Evolutionary conservation across 495 filamentous ascomycete species (phyloP), one percentile per base, ranked within the genome.

Genomic region (Penicillium canariense): DNA sequence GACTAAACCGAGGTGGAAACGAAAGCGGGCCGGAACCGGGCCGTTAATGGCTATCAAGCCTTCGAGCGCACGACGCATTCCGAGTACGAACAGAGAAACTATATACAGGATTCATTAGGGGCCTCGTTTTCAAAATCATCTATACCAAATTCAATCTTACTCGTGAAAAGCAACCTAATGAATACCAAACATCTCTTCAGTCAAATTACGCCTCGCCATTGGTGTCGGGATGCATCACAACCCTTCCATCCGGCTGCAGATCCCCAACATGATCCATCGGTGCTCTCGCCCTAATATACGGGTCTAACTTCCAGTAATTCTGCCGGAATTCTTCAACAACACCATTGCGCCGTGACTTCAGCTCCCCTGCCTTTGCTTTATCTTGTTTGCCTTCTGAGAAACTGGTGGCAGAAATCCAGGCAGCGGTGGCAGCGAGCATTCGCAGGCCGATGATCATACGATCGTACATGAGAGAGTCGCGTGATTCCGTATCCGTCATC

Each of bases 291-390:
- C 86, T 67, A 23, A 87, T 31, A 67, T 87, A 86, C 0, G 81
- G 83, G 57, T 88, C 85, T 9, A 87, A 52, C 1, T 63, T 73
- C 89, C 90, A 94, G 62, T 94, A 93, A 57, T 87, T 87, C 32
- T 75, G 73, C 32, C 76, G 30, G 26, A 65, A 68, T 5, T 63
- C 54, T 14, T 62, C 56, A 31, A 68, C 56, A 4, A 95, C 64
- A 34, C 70, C 71, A 20, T 84, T 79, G 42, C 77, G 74, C 8
- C 81, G 77, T 11, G 63, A 72, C 9, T 72, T 69, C 44, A 89
- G 81, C 42, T 78, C 77, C 5, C 44, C 56, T 5, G 52, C 38
- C 20, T 51, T 45, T 6, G 18, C 45, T 5, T 25, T 35, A 35
- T 59, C 46, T 84, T 81, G 28, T 12, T 30, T 45, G 8, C 44